Conservation (phyloP, 2,329 filamentous ascomycete species). For the Fonsecaea multimorphosa region DNA sequence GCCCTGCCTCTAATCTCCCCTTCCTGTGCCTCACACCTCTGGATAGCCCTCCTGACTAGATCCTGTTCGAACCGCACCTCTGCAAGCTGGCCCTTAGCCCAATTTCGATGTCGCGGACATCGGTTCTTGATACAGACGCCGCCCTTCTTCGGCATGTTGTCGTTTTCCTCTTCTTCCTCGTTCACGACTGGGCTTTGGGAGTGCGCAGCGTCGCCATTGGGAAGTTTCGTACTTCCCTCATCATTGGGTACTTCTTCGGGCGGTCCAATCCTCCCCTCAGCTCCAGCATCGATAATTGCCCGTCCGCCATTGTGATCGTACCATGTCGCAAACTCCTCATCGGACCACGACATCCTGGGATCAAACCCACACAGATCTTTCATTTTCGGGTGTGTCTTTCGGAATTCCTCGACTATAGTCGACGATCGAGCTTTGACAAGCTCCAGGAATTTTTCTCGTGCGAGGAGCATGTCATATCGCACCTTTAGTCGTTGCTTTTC, state of each 20-base stretch:
- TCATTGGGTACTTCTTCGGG: slow-evolving; percentile 49
- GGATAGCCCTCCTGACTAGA: slow-evolving; percentile 32
- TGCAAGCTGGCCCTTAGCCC: slow-evolving; percentile 52
- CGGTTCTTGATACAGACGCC: slow-evolving; percentile 56
- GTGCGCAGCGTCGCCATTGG: slow-evolving; percentile 37
- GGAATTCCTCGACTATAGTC: slow-evolving; percentile 51
- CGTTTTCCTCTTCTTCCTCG: slow-evolving; percentile 47
- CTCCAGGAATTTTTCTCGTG: slow-evolving; percentile 51
- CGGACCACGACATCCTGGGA: slow-evolving; percentile 53
- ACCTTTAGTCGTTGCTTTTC: slow-evolving; percentile 43
- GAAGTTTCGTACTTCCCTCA: slow-evolving; percentile 41
- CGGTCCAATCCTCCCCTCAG: slow-evolving; percentile 38
- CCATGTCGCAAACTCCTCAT: slow-evolving; percentile 57
- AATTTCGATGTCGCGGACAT: slow-evolving; percentile 56
- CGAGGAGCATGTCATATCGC: slow-evolving; percentile 50
- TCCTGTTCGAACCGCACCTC: slow-evolving; percentile 40
- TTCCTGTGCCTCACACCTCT: slow-evolving; percentile 28
- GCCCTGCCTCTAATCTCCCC: slow-evolving; percentile 34
- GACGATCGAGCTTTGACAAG: slow-evolving; percentile 52
- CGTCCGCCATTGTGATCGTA: slow-evolving; percentile 47
- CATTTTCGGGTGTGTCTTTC: slow-evolving; percentile 52
- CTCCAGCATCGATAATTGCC: slow-evolving; percentile 39
- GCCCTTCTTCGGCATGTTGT: slow-evolving; percentile 42
- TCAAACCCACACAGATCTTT: slow-evolving; percentile 59
- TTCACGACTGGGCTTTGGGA: slow-evolving; percentile 40